Base-by-base conservation (phyloP, 164 flowering plant species). In the Saururus chinensis region DNA sequence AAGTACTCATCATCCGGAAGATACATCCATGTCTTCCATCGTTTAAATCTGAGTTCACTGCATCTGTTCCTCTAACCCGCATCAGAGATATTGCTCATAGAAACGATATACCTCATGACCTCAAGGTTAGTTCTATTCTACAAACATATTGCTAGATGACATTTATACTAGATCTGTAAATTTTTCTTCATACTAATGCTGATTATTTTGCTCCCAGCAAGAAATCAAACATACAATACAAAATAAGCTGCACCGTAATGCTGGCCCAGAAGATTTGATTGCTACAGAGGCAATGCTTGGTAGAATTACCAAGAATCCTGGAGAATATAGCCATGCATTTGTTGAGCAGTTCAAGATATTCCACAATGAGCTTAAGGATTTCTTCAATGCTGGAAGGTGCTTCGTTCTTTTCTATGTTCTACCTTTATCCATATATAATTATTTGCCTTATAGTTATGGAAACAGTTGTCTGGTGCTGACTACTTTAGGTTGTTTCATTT, bases 371-470 rank as follows among this genome's bases (percentile, higher is more conserved):
- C 88, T 92, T 53, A 92, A 87, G 70, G 98, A 92, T 72, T 92
- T 92, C 79, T 92, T 92, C 77, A 92, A 92, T 84, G 98, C 98
- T 70, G 98, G 96, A 79, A 89, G 96, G 98, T 89, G 26, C n/a
- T 60, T 61, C 7, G 19, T 45, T 2, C 49, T 12, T 17, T 45
- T 45, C 49, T 0, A 17, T 45, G 49, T 10, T 14, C 12, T 42
- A 14, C 14, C 14, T 17, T 12, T 12, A 45, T 3, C 7, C 11
- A 8, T 17, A 45, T 3, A 12, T 45, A 12, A 45, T 12, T 45
- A 12, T 45, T 7, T 45, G 49, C 14, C 37, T 30, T 30, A 45
- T 45, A 45, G 14, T 45, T 4, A 13, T 45, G 4, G 14, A 41
- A 41, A 4, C 14, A 45, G 13, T 12, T 45, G 14, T 42, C 17